Conservation (phyloP, 2,329 filamentous ascomycete species). For the Fusarium liriodendri region DNA sequence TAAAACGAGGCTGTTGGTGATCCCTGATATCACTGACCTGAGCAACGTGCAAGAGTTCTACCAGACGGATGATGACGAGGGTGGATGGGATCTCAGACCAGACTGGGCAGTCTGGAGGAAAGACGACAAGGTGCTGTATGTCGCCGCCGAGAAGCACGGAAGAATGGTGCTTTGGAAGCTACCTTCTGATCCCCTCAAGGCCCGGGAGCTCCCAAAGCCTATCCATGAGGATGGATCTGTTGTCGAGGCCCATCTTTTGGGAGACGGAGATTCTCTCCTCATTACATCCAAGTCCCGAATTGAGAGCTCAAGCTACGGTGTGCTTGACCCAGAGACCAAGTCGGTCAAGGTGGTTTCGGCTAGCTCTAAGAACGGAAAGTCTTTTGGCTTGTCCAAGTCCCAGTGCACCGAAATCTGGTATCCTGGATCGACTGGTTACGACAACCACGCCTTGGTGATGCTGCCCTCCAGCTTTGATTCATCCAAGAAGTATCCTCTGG, state of each 20-base stretch:
- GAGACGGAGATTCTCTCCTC: slow-evolving; percentile 64
- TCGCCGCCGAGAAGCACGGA: slow-evolving; percentile 79
- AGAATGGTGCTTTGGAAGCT: slow-evolving; percentile 71
- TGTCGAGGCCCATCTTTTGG: slow-evolving; percentile 63
- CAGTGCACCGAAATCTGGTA: slow-evolving; percentile 79
- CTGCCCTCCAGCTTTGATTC: slow-evolving; percentile 75
- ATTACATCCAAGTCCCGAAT: slow-evolving; percentile 75
- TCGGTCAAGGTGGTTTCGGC: slow-evolving; percentile 66
- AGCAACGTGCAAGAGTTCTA: slow-evolving; percentile 72
- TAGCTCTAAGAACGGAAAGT: slow-evolving; percentile 71
- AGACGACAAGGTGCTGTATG: slow-evolving; percentile 72
- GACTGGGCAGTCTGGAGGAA: slow-evolving; percentile 68
- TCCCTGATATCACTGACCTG: slow-evolving; percentile 70
- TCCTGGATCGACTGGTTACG: slow-evolving; percentile 70
- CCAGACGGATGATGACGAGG: slow-evolving; percentile 70
- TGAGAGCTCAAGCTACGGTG: slow-evolving; percentile 77
- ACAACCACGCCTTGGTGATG: slow-evolving; percentile 76
- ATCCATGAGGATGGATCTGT: slow-evolving; percentile 68
- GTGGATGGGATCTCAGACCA: slow-evolving; percentile 70
- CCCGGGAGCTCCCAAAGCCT: slow-evolving; percentile 59
- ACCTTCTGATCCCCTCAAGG: slow-evolving; percentile 64
- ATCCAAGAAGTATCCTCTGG: slow-evolving; percentile 80
- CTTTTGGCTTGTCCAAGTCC: slow-evolving; percentile 71
- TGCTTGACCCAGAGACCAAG: slow-evolving; percentile 62
- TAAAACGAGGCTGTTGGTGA: slow-evolving; percentile 71